Percentiles rank a stretch among this genome's conserved stretches.
Evolutionary conservation across 1,284 basidiomycete genomes (phyloP).

Genomic region (Coniophora puteana): DNA sequence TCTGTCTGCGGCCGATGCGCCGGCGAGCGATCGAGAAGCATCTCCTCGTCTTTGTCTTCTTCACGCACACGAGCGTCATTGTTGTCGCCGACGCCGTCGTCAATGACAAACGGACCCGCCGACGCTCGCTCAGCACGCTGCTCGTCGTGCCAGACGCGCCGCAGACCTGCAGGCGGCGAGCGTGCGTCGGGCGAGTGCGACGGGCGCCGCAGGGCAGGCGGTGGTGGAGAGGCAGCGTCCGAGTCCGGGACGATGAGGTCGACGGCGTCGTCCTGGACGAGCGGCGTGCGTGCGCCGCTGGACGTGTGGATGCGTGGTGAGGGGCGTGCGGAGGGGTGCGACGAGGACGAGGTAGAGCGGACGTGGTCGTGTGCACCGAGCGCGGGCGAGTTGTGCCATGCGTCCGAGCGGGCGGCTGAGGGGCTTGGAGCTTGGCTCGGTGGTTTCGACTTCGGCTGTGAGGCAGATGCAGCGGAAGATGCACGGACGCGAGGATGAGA

Average conservation of each 20-base stretch:
- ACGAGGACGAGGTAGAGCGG: conserved; percentile 11
- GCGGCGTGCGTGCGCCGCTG: conserved; percentile 15
- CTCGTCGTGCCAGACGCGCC: conserved; percentile 23
- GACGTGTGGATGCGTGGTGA: conserved; percentile 8
- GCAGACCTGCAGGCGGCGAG: conserved; percentile 14
- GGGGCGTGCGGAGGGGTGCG: conserved; percentile 8
- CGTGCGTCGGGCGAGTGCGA: conserved; percentile 14
- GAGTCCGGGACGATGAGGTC: conserved; percentile 20
- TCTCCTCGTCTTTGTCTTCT: conserved; percentile 4
- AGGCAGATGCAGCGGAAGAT: too few relatives aligned
- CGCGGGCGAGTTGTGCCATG: conserved; percentile 8
- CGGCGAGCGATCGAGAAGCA: too few relatives aligned
- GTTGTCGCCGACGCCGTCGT: not conserved
- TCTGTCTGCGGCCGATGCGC: not conserved
- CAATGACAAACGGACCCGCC: conserved; percentile 3
- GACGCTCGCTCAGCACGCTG: not conserved
- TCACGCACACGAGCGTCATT: conserved; percentile 5
- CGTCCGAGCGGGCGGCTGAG: conserved; percentile 3
- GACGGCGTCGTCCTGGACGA: conserved; percentile 24
- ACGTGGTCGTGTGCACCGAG: conserved; percentile 8
- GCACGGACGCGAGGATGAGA: conserved; percentile 9
- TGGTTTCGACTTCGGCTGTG: not conserved
- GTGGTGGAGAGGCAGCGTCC: conserved; percentile 15
- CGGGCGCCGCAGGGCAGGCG: conserved; percentile 3
- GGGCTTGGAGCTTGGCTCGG: conserved; percentile 1